Conservation (phyloP, 768 basidiomycete species). For the Serendipita sp. region DNA sequence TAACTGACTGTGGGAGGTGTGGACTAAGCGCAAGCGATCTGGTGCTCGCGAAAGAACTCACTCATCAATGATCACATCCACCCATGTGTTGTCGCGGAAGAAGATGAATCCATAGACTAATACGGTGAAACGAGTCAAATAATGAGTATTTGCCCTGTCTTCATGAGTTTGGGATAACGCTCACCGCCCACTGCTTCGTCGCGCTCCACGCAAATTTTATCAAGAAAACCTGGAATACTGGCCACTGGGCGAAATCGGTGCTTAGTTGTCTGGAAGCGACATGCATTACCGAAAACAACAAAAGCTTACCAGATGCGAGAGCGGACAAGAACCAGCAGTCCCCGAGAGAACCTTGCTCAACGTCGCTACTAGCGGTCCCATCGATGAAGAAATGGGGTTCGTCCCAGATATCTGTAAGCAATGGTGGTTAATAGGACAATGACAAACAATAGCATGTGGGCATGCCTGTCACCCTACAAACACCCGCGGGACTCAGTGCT, state of each 20-base stretch:
- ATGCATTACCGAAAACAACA: not conserved
- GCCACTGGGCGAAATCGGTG: slow-evolving; percentile 22
- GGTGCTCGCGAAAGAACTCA: slow-evolving; percentile 17
- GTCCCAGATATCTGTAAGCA: slow-evolving; percentile 28
- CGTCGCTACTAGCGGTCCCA: slow-evolving; percentile 30
- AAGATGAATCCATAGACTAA: slow-evolving; percentile 46
- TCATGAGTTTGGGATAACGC: not conserved
- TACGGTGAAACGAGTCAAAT: slow-evolving; percentile 23
- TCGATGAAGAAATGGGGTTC: slow-evolving; percentile 35
- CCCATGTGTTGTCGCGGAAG: slow-evolving; percentile 37
- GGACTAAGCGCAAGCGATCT: not conserved
- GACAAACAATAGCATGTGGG: no score
- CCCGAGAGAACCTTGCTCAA: slow-evolving; percentile 34
- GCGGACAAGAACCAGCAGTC: slow-evolving; percentile 43
- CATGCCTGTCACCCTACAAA: slow-evolving; percentile 26
- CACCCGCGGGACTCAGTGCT: slow-evolving; percentile 23
- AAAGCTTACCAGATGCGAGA: slow-evolving; percentile 23
- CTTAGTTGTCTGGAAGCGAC: no score
- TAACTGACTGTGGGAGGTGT: slow-evolving; percentile 25
- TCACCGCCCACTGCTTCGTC: slow-evolving; percentile 22
- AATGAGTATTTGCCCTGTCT: not conserved
- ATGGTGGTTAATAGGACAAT: no score
- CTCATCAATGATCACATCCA: slow-evolving; percentile 42
- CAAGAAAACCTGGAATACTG: slow-evolving; percentile 28
- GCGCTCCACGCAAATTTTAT: slow-evolving; percentile 40